These are phyloP conservation scores for Cenchrus purpureus DNA, from an alignment of 176 grass and related monocot species.

Conservation along the genomic window DNA sequence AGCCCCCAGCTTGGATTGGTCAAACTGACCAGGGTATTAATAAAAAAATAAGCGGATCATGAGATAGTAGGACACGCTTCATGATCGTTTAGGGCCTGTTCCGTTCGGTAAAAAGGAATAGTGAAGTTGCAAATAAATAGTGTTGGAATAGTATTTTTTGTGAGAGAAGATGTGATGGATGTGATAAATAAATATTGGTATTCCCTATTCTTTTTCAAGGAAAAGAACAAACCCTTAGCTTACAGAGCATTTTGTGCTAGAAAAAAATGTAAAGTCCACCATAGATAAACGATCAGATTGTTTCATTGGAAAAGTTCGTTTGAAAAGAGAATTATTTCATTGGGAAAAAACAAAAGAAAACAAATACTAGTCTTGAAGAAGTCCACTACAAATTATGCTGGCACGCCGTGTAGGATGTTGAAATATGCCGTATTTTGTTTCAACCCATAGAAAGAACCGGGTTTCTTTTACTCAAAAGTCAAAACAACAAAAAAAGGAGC, in stretches of 20 bases:
- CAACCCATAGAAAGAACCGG: no score
- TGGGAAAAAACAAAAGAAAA: not conserved
- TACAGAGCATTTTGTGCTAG: not conserved
- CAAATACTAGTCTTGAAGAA: not conserved
- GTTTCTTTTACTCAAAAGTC: no score
- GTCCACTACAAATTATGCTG: not conserved
- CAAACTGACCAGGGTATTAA: not conserved
- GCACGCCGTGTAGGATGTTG: not conserved
- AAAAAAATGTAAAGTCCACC: not conserved
- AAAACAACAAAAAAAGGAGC: no score
- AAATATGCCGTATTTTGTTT: no score
- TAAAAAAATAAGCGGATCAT: not conserved
- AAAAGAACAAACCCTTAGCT: no score
- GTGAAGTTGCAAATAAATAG: no score
- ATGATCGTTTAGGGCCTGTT: not conserved
- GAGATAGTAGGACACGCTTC: not conserved
- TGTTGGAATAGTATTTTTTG: no score
- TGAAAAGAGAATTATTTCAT: not conserved
- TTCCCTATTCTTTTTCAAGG: no score
- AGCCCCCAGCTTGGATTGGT: not conserved
- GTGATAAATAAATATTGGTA: no score
- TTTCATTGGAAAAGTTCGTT: not conserved
- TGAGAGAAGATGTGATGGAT: no score
- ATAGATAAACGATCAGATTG: not conserved
- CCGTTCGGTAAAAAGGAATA: no score